These are phyloP conservation scores for Mycena olivaceomarginata DNA, from an alignment of 768 basidiomycete genomes.

Conservation along the genomic window DNA sequence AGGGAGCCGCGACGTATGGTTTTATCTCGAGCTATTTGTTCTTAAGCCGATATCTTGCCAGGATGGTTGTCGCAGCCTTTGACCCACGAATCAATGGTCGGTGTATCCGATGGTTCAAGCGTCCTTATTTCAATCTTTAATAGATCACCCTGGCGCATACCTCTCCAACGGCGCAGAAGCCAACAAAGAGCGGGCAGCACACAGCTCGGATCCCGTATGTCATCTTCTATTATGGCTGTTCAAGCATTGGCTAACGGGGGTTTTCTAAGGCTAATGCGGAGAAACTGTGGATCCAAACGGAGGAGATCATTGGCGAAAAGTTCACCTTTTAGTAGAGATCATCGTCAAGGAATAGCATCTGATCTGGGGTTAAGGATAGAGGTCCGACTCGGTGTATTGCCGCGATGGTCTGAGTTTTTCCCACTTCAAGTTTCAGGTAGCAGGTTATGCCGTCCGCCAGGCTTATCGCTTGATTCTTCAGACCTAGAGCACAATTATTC, in stretches of 20 bases:
- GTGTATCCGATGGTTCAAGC: not conserved
- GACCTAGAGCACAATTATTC: too few relatives aligned
- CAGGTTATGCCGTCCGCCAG: too few relatives aligned
- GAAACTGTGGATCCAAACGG: not conserved
- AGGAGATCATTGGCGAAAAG: not conserved
- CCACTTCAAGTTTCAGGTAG: too few relatives aligned
- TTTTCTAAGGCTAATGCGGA: not conserved
- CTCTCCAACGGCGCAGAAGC: constrained; percentile 6
- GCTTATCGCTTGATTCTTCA: too few relatives aligned
- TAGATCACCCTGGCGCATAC: constrained; percentile 6
- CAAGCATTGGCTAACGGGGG: not conserved
- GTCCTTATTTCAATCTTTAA: not conserved
- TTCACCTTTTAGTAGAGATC: not conserved
- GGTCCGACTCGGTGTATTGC: too few relatives aligned
- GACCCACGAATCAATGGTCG: not conserved
- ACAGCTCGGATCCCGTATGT: constrained; percentile 7
- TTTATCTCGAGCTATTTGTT: not conserved
- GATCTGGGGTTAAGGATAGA: too few relatives aligned
- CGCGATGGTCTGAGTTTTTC: too few relatives aligned
- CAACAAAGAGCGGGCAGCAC: constrained; percentile 8
- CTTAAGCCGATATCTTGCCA: not conserved
- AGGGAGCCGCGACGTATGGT: not conserved
- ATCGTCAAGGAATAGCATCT: too few relatives aligned
- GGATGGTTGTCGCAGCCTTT: constrained; percentile 9
- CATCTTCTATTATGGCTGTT: not conserved